Evolutionary conservation across 202 grass and related monocot genomes (phyloP), one percentile per base, ranked within the genome.

Genomic region (Musa balbisiana): DNA sequence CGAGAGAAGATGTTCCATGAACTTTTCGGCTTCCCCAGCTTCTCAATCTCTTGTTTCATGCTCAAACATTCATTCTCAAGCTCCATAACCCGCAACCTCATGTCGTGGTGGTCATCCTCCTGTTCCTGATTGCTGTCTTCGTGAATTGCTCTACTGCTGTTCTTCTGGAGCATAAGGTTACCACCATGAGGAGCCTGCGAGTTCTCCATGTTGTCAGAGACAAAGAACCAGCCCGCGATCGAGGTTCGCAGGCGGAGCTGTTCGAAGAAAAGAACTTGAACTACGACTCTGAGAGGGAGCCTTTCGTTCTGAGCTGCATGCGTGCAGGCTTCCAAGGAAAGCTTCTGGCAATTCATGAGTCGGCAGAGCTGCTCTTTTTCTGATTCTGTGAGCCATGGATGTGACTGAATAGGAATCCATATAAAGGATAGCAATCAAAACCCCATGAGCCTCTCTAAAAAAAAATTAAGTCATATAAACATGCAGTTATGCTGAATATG

Each of bases 231-330:
- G 1, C 89, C 79, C 8, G 89, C 84, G 21, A 92, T 92, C 76
- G 89, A 92, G 24, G 86, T 92, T 51, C 89, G 86, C 52, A 96
- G 92, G 63, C 82, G 87, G 63, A 92, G 85, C 75, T 92, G 82
- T 80, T 96, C 93, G 75, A 91, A 83, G 86, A 88, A 90, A 75
- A 97, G 93, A 64, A 91, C 90, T 69, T 92, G 90, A 49, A 97
- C 89, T 13, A 91, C 82, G 65, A 97, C 84, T 82, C 86, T 83
- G 17, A 97, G 84, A 43, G 33, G 33, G 33, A 43, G 33, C 33
- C 83, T 82, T 73, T 96, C 87, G 70, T 96, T 96, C 78, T 88
- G 87, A 22, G 82, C 84, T 27, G 85, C 90, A 54, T 96, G 87
- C 62, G 80, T 92, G 80, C 84, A 88, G 63, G 87, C 87, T 69